These are phyloP conservation scores for Boletellus ananiceps DNA, from an alignment of 768 basidiomycete species.

Conservation along the genomic window DNA sequence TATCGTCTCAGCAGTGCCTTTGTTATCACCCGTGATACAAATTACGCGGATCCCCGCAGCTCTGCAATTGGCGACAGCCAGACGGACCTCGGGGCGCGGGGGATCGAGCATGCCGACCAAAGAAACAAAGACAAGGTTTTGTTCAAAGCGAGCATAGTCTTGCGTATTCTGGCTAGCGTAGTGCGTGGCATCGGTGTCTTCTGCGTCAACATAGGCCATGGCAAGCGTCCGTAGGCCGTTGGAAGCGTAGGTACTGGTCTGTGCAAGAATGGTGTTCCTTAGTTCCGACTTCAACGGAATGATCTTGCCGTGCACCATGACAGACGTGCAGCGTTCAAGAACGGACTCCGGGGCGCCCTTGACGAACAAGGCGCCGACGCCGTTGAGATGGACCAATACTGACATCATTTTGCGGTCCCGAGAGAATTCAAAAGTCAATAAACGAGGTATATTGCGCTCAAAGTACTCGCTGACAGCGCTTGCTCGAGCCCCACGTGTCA, in stretches of 20 bases:
- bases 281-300: slow-evolving; percentile 64
- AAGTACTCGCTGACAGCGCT: slow-evolving; percentile 83
- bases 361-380: slow-evolving; percentile 76
- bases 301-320: slow-evolving; percentile 57
- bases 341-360: slow-evolving; percentile 97
- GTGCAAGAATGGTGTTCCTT: slow-evolving; percentile 55
- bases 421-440: slow-evolving; percentile 96
- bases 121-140: slow-evolving; percentile 88
- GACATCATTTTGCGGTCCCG: slow-evolving; percentile 99
- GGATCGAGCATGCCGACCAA: slow-evolving; percentile 98
- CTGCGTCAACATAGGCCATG: slow-evolving; percentile 77
- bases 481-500: slow-evolving; percentile 60
- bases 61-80: slow-evolving; percentile 83
- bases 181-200: slow-evolving; percentile 72
- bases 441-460: slow-evolving; percentile 67
- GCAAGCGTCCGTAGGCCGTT: slow-evolving; percentile 89
- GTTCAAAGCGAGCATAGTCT: slow-evolving; percentile 89
- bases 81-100: slow-evolving; percentile 87
- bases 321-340: slow-evolving; percentile 79
- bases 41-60: slow-evolving; percentile 94
- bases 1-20: slow-evolving; percentile 95
- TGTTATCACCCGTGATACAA: slow-evolving; percentile 98
- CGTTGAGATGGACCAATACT: slow-evolving; percentile 73
- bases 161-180: slow-evolving; percentile 75
- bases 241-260: slow-evolving; percentile 68